Percentiles rank a stretch among this genome's conserved stretches.
Conservation (phyloP, 1,139 yeast genomes). For the Kodamaea arcana region DNA sequence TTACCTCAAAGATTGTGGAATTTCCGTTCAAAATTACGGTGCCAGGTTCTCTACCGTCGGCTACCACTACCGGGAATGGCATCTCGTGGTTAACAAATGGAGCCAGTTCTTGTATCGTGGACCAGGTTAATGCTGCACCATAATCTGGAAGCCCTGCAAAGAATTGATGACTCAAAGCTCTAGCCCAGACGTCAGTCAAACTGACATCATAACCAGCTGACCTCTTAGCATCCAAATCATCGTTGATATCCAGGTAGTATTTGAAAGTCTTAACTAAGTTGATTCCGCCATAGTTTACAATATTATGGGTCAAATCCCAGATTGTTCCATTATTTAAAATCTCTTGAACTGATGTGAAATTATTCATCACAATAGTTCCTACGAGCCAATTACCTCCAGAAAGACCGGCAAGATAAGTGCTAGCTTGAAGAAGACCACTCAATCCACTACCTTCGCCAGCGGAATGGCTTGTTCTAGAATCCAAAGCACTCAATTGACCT, state of each 20-base stretch:
- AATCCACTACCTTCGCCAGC: conserved; percentile 56
- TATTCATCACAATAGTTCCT: conserved; percentile 75
- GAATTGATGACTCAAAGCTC: conserved; percentile 75
- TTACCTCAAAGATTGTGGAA: conserved; percentile 74
- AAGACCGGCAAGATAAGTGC: conserved; percentile 74
- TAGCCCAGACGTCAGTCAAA: conserved; percentile 92
- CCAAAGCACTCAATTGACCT: conserved; percentile 24
- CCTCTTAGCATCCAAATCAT: conserved; percentile 55
- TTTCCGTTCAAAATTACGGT: conserved; percentile 52
- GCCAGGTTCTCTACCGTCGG: conserved; percentile 77
- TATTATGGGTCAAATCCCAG: conserved; percentile 68
- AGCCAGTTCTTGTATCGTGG: conserved; percentile 51
- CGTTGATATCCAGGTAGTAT: conserved; percentile 52
- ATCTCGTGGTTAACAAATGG: conserved; percentile 56
- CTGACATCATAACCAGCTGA: conserved; percentile 77
- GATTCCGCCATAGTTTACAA: conserved; percentile 67
- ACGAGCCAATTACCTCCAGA: conserved; percentile 89
- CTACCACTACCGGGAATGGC: conserved; percentile 81
- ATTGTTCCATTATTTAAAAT: conserved; percentile 47
- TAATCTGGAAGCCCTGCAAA: conserved; percentile 53
- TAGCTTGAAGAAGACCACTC: conserved; percentile 72
- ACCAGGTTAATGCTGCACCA: conserved; percentile 65
- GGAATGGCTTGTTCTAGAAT: conserved; percentile 15
- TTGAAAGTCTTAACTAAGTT: conserved; percentile 53
- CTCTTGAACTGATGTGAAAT: conserved; percentile 70